Evolutionary conservation across 2,329 filamentous ascomycete genomes (phyloP).

Genomic region (Diaporthe velutina): DNA sequence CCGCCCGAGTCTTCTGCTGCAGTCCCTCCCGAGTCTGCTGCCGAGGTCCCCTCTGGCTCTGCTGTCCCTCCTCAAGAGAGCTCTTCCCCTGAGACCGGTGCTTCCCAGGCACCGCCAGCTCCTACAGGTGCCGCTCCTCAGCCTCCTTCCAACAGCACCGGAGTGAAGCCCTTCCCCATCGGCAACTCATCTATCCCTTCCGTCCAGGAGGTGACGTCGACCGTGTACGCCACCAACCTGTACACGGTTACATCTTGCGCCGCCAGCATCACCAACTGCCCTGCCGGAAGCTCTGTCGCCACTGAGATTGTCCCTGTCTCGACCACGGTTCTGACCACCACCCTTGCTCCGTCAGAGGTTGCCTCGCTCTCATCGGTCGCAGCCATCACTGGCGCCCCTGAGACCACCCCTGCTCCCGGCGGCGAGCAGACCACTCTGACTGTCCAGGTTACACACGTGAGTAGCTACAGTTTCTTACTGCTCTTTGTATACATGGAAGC

Average conservation of each 20-base stretch:
- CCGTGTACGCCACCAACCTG: conserved; percentile 38
- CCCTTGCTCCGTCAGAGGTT: conserved; percentile 19
- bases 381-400: conserved; percentile 34
- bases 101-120: not conserved
- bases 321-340: conserved; percentile 33
- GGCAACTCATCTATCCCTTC: conserved; percentile 25
- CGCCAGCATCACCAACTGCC: conserved; percentile 45
- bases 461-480: not conserved
- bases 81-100: conserved; percentile 5
- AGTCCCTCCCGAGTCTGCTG: conserved; percentile 12
- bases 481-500: too few relatives aligned
- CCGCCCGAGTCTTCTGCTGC: conserved; percentile 8
- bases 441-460: conserved; percentile 35
- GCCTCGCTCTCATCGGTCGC: conserved; percentile 29
- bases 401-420: not conserved
- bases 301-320: conserved; percentile 40
- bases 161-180: conserved; percentile 24
- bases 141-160: conserved; percentile 18
- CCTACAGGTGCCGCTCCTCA: conserved; percentile 7
- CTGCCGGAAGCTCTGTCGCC: conserved; percentile 40
- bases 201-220: conserved; percentile 39
- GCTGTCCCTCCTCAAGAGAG: conserved; percentile 17
- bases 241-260: conserved; percentile 45
- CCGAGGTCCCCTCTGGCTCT: conserved; percentile 11
- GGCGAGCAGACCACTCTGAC: conserved; percentile 39